Conservation (phyloP, 129 eudicot genomes). For the Helianthus tuberosus region DNA sequence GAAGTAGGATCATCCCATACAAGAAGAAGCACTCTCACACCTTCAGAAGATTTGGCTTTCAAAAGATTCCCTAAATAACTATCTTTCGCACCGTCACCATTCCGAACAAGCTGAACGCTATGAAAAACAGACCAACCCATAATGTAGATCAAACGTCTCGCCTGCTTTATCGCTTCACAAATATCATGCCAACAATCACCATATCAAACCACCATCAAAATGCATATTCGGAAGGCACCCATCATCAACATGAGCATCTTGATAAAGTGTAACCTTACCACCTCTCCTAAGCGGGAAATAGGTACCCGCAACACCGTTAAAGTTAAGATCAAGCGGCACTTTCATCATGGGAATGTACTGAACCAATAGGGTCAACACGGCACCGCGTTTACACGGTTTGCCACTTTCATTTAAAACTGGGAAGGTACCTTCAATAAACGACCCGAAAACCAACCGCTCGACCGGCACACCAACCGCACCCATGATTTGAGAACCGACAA, state of each 20-base stretch:
- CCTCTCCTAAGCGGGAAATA: conserved; percentile 49
- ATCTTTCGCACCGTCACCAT: conserved; percentile 32
- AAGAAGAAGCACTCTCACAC: conserved; percentile 51
- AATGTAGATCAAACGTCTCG: conserved; percentile 43
- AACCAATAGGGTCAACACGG: conserved; percentile 36
- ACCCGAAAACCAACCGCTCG: conserved; percentile 34
- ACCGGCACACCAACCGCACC: conserved; percentile 46
- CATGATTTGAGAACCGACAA: conserved; percentile 42
- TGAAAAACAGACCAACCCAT: conserved; percentile 48
- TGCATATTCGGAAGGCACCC: conserved; percentile 31
- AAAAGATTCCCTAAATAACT: conserved; percentile 42
- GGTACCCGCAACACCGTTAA: conserved; percentile 39
- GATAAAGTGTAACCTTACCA: conserved; percentile 51
- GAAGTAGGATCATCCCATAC: conserved; percentile 57
- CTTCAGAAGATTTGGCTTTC: conserved; percentile 45
- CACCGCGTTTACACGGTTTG: conserved; percentile 32
- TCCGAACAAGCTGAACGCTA: conserved; percentile 43
- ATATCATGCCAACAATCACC: conserved; percentile 52
- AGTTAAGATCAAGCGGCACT: conserved; percentile 21
- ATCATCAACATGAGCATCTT: conserved; percentile 51
- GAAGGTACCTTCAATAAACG: conserved; percentile 31
- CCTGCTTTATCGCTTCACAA: conserved; percentile 42
- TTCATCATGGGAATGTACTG: conserved; percentile 37
- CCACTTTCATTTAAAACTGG: conserved; percentile 42
- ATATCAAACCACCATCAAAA: conserved; percentile 35